Base-by-base conservation (phyloP, 2,329 filamentous ascomycete genomes). In the Talaromyces rugulosus region DNA sequence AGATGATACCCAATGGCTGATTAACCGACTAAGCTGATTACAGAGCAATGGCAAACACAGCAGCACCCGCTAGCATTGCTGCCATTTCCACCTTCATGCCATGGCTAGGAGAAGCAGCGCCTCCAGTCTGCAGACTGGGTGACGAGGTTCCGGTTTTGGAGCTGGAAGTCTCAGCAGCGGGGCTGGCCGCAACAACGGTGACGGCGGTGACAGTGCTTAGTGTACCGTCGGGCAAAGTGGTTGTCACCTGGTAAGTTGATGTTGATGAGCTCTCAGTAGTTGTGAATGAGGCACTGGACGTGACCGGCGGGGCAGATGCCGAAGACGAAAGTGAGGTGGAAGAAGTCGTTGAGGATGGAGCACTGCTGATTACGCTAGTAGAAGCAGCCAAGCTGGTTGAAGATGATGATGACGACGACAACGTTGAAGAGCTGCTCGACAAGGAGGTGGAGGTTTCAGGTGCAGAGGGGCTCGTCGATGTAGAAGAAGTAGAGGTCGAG, bases 181-280 rank as follows among this genome's bases (percentile, higher is more conserved):
- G 61, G 14, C 74, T 73, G 9, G 77, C 76, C 51, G 78, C 72
- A 52, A 81, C 75, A 36, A 81, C 71, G 2, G 79, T 77, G n/a
- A 80, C 69, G 44, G 76, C 73, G 11, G 80, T 82, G 62, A 78
- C 72, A 50, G 79, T 81, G 64, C 71, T 72, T 27, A 75, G 59
- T 16, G 68, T 70, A n/a, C 80, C 80, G 62, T 81, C 70, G 18
- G 76, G 65, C 11, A 76, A 62, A 12, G 78, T 81, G 30, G 75
- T 77, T 34, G 76, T 80, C 59, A 70, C 72, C 60, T 77, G 68
- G 65, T 69, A 72, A 50, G 77, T 80, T 2, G 76, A 77, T 11
- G 77, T 80, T 23, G 34, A 9, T 8, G 52, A 59, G 23, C 52
- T 52, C 27, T 59, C 55, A 12, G 47, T 56, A 2, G 68, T 71